Conservation (phyloP, 164 flowering plant genomes). For the Vitis vinifera region DNA sequence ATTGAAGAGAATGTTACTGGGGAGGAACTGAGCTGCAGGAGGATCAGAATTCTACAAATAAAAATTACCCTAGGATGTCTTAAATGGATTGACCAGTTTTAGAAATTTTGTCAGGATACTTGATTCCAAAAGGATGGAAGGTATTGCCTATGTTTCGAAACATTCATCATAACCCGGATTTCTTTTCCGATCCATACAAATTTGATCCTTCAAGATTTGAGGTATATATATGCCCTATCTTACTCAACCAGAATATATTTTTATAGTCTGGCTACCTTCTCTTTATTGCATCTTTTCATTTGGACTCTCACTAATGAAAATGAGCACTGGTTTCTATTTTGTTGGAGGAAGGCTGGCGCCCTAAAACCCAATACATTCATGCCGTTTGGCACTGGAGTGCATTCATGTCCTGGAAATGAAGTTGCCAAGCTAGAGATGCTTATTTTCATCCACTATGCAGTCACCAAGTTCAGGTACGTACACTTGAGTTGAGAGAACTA, state of each 20-base stretch:
- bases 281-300: too few relatives aligned
- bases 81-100: background rate
- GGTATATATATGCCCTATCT: constrained; percentile 1
- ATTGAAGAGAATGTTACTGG: too few relatives aligned
- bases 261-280: too few relatives aligned
- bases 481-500: too few relatives aligned
- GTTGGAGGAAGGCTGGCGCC: background rate
- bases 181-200: constrained; percentile 9
- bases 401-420: constrained; percentile 36
- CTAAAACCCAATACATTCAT: constrained; percentile 23
- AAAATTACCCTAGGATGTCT: too few relatives aligned
- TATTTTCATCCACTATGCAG: constrained; percentile 24
- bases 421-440: constrained; percentile 30
- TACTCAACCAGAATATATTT: too few relatives aligned
- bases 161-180: constrained; percentile 23
- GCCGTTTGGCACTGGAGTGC: constrained; percentile 33
- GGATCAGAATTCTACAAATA: too few relatives aligned
- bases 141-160: constrained; percentile 20
- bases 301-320: too few relatives aligned
- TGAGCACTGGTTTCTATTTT: background rate
- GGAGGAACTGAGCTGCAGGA: too few relatives aligned
- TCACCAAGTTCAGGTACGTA: constrained; percentile 26
- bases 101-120: constrained; percentile 6
- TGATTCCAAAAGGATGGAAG: constrained; percentile 30
- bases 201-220: constrained; percentile 26